A percentile compares a stretch with the other conserved stretches of the same genome.
phyloP scores from a whole-genome alignment of 345 rosid genomes.

The Rhodomyrtus tomentosa region DNA sequence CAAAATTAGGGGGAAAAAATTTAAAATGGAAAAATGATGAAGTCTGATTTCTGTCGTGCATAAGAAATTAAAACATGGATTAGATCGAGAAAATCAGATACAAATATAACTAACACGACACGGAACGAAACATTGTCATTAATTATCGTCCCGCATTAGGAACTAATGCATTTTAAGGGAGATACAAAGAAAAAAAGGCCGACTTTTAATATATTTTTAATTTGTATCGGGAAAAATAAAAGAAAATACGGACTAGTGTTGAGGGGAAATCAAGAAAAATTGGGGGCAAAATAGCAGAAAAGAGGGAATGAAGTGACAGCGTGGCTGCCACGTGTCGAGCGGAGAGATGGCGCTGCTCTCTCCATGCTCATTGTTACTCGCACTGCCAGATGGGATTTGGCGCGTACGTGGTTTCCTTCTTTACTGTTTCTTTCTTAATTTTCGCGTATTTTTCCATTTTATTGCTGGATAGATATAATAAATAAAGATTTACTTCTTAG shows the following conservation, averaged over 20 bases:
- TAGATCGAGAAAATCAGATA: not conserved
- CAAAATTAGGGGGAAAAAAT: not conserved
- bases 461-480: not conserved
- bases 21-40: not conserved
- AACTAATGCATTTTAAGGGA: not conserved
- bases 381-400: not conserved
- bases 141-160: not conserved
- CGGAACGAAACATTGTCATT: fast-evolving
- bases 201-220: not conserved
- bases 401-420: not conserved
- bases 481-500: not conserved
- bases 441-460: not conserved
- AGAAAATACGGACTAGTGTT: too few relatives aligned
- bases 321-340: not conserved
- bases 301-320: not conserved
- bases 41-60: not conserved
- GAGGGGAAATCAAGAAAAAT: too few relatives aligned
- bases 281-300: too few relatives aligned
- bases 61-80: too few relatives aligned
- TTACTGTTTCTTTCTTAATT: not conserved
- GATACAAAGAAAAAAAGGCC: not conserved
- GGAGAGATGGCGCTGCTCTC: not conserved
- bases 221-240: not conserved
- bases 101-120: not conserved
- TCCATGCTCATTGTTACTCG: not conserved